phyloP scores from a whole-genome alignment of 1,284 basidiomycete genomes.

The Malassezia caprae region DNA sequence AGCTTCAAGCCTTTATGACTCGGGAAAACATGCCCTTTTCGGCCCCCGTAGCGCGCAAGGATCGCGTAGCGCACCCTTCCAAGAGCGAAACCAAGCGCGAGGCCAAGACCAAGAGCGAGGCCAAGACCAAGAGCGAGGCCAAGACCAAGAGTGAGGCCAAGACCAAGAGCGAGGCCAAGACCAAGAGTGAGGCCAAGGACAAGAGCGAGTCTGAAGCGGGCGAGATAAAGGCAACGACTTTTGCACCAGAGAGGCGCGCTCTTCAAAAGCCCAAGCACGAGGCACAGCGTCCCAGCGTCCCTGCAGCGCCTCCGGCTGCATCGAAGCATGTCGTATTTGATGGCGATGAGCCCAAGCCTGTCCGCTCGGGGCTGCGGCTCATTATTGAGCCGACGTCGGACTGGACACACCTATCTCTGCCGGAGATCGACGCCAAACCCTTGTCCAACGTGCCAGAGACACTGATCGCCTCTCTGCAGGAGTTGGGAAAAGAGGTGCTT shows the following conservation, averaged over 20 bases:
- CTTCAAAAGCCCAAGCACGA: background rate
- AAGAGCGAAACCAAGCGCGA: constrained; percentile 13
- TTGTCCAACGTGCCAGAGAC: constrained; percentile 19
- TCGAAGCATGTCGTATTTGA: constrained; percentile 26
- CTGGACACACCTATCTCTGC: constrained; percentile 24
- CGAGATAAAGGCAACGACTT: background rate
- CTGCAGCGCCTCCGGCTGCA: background rate
- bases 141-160: background rate
- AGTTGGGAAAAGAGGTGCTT: constrained; percentile 26
- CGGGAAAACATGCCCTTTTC: constrained; percentile 11
- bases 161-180: background rate
- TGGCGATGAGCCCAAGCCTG: constrained; percentile 21
- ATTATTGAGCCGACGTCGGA: constrained; percentile 27
- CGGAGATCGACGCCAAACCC: constrained; percentile 17
- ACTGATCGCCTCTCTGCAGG: constrained; percentile 27
- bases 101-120: constrained; percentile 2
- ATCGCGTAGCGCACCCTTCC: background rate
- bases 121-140: background rate
- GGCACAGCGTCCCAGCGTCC: background rate
- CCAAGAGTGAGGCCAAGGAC: background rate
- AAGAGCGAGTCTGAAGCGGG: background rate
- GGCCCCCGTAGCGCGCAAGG: background rate
- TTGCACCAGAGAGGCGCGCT: background rate
- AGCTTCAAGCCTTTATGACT: constrained; percentile 11
- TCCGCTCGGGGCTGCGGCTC: constrained; percentile 6